These are phyloP conservation scores for Phaeotremella fagi DNA, from an alignment of 768 basidiomycete genomes.

Conservation along the genomic window DNA sequence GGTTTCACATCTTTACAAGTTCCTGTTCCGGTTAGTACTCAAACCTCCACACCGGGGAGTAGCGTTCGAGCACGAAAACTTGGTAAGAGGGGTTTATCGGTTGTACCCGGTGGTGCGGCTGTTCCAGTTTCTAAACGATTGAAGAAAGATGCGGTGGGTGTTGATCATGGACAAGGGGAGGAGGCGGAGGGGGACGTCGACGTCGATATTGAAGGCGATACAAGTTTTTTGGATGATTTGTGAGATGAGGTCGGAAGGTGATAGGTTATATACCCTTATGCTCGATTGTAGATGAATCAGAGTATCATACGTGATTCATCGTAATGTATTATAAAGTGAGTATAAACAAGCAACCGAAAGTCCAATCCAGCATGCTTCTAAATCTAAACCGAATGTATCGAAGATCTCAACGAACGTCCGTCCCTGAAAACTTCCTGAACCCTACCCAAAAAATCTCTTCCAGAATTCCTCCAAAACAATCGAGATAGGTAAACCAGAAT, in stretches of 20 bases:
- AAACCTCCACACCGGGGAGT: constrained; percentile 18
- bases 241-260: too few relatives aligned
- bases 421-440: background rate
- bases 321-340: too few relatives aligned
- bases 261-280: too few relatives aligned
- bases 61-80: constrained; percentile 26
- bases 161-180: too few relatives aligned
- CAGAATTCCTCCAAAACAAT: constrained; percentile 21
- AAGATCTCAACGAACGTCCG: background rate
- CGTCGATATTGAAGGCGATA: too few relatives aligned
- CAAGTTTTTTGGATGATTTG: too few relatives aligned
- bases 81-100: constrained; percentile 17
- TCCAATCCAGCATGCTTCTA: too few relatives aligned
- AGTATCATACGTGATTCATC: too few relatives aligned
- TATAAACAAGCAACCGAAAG: too few relatives aligned
- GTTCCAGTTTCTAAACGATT: constrained; percentile 27
- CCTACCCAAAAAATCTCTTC: constrained; percentile 3
- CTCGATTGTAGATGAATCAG: too few relatives aligned
- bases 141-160: background rate
- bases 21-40: too few relatives aligned
- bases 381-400: background rate
- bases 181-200: too few relatives aligned
- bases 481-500: constrained; percentile 22
- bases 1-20: background rate
- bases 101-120: constrained; percentile 31